Evolutionary conservation across 495 filamentous ascomycete genomes (phyloP), one percentile per base, ranked within the genome.

Genomic region (Aspergillus mulundensis): DNA sequence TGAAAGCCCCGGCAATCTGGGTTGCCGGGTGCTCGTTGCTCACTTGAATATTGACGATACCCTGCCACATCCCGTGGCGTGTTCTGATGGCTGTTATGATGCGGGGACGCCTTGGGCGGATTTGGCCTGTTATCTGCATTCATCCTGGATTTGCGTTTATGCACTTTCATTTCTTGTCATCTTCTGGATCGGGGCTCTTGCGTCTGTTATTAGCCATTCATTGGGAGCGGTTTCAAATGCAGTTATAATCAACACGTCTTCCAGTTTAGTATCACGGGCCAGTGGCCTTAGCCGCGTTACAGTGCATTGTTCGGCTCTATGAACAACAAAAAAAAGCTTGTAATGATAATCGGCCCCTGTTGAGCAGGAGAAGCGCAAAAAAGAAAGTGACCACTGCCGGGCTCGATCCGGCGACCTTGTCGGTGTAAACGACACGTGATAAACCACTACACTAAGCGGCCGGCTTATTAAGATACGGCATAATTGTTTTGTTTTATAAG

Each of bases 11-110:
- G 15, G 51, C 25, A 34, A 16, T 2, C 39, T 52, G 49, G 20
- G 18, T 30, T 56, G 21, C 20, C 21, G 5, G 30, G 14, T 46
- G 36, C 46, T 30, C 46, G 40, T 61, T 64, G 30, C 46, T 47
- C 45, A 23, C 60, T 60, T 59, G 52, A 48, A 50, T 57, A 44
- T 60, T 59, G 62, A 63, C 50, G 61, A 64, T 64, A 64, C 62
- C 62, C 62, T 64, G 59, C 62, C 62, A 57, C 58, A 32, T 24
- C 40, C n/a, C 30, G 59, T 64, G 62, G 59, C 56, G 23, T 52
- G 62, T 61, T 62, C 61, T 61, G 58, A 64, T 64, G 62, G 61
- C 52, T 41, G 38, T 58, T 61, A 64, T 53, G 62, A 64, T 59
- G 59, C 32, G 52, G 53, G 47, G 46, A 42, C 46, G 36, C 42